A percentile compares a stretch with the other conserved stretches of the same genome.
Evolutionary conservation across 208 protist species (phyloP).

Genomic region (Crithidia acanthocephali): DNA sequence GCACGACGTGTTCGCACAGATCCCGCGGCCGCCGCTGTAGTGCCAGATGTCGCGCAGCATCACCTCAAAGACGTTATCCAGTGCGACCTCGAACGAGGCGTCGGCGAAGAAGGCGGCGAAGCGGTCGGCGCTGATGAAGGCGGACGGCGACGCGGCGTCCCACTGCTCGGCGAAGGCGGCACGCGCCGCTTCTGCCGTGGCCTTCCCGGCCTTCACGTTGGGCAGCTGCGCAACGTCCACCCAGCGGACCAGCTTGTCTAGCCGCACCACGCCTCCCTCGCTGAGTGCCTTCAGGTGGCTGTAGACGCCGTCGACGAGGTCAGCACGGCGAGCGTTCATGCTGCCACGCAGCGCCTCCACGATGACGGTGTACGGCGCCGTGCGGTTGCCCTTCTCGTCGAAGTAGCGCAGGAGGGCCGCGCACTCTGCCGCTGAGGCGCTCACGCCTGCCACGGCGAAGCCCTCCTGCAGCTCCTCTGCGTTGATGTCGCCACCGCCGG

Average conservation of each 20-base stretch:
- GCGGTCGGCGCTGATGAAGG: slow-evolving; percentile 53
- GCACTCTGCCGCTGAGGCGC: slow-evolving; percentile 59
- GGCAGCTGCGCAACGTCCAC: slow-evolving; percentile 69
- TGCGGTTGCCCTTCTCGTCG: slow-evolving; percentile 52
- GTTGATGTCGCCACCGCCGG: slow-evolving; percentile 57
- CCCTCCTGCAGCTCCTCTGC: slow-evolving; percentile 71
- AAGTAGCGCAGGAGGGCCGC: slow-evolving; percentile 70
- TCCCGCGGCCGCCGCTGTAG: slow-evolving; percentile 86
- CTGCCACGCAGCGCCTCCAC: slow-evolving; percentile 70
- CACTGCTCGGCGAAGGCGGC: slow-evolving; percentile 68
- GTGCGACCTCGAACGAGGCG: slow-evolving; percentile 72
- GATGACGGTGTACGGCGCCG: slow-evolving; percentile 48
- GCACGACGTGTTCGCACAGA: slow-evolving; percentile 84
- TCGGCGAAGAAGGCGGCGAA: slow-evolving; percentile 84
- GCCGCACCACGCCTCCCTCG: slow-evolving; percentile 43
- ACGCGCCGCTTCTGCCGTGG: slow-evolving; percentile 48
- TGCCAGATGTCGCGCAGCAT: slow-evolving; percentile 91
- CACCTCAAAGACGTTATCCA: slow-evolving; percentile 85
- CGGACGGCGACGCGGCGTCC: slow-evolving; percentile 37
- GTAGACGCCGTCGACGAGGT: slow-evolving; percentile 73
- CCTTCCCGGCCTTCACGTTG: slow-evolving; percentile 40
- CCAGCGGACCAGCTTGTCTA: slow-evolving; percentile 56
- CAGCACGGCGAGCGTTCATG: slow-evolving; percentile 67
- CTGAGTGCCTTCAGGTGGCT: slow-evolving; percentile 61
- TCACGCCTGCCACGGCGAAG: slow-evolving; percentile 45